Conservation (phyloP, 805 yeast species). For the Cyberlindnera amylophila region DNA sequence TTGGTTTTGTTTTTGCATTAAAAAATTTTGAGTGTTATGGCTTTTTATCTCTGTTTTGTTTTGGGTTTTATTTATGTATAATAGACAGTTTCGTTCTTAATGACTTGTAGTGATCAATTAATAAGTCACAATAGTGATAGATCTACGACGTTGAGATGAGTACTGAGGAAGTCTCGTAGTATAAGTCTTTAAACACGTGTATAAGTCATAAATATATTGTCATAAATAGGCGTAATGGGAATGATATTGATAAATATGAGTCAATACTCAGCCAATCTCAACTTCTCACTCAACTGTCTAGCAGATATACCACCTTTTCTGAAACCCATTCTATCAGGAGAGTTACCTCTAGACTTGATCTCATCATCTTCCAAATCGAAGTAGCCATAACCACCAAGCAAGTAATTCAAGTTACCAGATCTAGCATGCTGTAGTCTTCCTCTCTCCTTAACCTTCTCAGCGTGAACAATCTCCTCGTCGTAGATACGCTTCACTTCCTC, state of each 20-base stretch:
- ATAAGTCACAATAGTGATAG: no score
- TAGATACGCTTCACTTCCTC: constrained; percentile 53
- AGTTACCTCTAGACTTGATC: constrained; percentile 42
- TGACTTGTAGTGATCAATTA: not conserved
- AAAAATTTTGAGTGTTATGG: not conserved
- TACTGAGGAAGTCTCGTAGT: no score
- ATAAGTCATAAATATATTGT: not conserved
- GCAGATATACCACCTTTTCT: constrained; percentile 24
- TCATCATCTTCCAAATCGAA: constrained; percentile 68
- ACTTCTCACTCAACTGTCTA: constrained; percentile 27
- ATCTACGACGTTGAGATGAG: no score
- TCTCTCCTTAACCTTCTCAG: constrained; percentile 19
- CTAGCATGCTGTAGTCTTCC: constrained; percentile 28
- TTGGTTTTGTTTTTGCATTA: not conserved
- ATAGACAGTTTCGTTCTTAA: constrained; percentile 1
- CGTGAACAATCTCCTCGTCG: constrained; percentile 27
- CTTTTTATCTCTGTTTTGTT: not conserved
- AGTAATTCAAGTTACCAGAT: constrained; percentile 35
- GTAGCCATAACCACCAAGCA: constrained; percentile 84
- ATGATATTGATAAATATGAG: not conserved
- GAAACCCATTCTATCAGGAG: constrained; percentile 25
- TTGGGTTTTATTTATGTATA: constrained; percentile 5
- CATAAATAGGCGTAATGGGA: constrained; percentile 2
- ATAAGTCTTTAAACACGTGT: not conserved
- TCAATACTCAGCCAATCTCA: constrained; percentile 29